These are phyloP conservation scores for Xylariaceae sp. DNA, from an alignment of 2,329 filamentous ascomycete species.

Conservation along the genomic window DNA sequence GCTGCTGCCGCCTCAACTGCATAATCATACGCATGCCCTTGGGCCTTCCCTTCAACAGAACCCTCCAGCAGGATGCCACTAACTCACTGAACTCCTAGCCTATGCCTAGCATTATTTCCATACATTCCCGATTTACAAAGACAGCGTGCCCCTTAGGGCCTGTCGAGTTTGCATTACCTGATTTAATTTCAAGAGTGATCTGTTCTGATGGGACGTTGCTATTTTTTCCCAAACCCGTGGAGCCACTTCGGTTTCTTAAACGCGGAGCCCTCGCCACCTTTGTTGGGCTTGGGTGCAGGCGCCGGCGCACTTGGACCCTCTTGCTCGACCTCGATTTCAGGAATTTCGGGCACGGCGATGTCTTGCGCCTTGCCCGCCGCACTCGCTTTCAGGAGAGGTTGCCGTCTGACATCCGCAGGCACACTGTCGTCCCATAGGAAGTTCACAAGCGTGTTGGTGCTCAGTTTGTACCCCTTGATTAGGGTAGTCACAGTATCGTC, in stretches of 20 bases:
- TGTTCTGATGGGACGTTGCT: constrained; percentile 16
- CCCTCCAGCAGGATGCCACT: neutral
- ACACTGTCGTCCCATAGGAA: constrained; percentile 31
- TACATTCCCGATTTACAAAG: neutral
- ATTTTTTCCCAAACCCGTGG: constrained; percentile 68
- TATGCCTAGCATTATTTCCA: constrained; percentile 11
- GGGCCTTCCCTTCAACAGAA: neutral
- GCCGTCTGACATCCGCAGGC: constrained; percentile 21
- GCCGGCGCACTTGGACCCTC: constrained; percentile 5
- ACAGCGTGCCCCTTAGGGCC: neutral
- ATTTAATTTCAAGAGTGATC: neutral
- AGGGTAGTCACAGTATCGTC: constrained; percentile 51
- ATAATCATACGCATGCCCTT: neutral
- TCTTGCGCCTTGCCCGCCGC: constrained; percentile 51
- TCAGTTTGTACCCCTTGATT: constrained; percentile 68
- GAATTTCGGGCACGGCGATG: constrained; percentile 50
- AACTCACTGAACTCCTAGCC: constrained; percentile 7
- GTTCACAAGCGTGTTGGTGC: constrained; percentile 66
- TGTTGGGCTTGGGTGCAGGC: constrained; percentile 17
- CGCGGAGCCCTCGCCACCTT: constrained; percentile 21
- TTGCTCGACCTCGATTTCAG: constrained; percentile 32
- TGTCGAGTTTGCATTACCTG: neutral
- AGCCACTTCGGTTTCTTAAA: constrained; percentile 64
- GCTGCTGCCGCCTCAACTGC: neutral
- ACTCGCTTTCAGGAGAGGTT: constrained; percentile 43